phyloP scores from a whole-genome alignment of 2,329 filamentous ascomycete species.

The Colletotrichum phormii region DNA sequence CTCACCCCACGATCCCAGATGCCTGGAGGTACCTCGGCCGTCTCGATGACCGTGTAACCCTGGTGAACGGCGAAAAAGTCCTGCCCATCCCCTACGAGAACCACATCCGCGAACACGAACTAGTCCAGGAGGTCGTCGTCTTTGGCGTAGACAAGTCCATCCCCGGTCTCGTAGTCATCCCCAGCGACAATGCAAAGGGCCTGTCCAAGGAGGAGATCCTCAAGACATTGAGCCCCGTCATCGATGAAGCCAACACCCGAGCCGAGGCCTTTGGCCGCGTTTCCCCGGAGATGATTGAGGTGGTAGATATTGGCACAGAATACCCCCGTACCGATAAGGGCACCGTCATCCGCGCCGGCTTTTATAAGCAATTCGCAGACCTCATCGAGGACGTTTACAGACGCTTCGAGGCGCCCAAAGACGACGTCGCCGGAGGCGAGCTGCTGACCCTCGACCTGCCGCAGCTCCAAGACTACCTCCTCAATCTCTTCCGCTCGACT shows the following conservation, averaged over 20 bases:
- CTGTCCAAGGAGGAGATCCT: conserved; percentile 59
- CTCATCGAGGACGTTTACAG: conserved; percentile 53
- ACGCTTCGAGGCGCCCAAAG: conserved; percentile 33
- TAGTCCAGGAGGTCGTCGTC: conserved; percentile 67
- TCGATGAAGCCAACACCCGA: conserved; percentile 62
- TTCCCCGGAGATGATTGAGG: conserved; percentile 62
- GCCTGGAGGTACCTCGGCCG: conserved; percentile 59
- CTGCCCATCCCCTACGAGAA: conserved; percentile 62
- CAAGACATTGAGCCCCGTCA: conserved; percentile 58
- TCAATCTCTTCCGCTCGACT: conserved; percentile 40
- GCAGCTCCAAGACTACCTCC: conserved; percentile 43
- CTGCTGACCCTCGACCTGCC: conserved; percentile 27
- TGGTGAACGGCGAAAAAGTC: conserved; percentile 62
- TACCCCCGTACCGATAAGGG: conserved; percentile 65
- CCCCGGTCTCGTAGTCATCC: conserved; percentile 66
- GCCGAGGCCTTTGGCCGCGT: conserved; percentile 65
- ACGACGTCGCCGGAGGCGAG: conserved; percentile 13
- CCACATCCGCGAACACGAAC: conserved; percentile 61
- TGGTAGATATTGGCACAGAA: conserved; percentile 55
- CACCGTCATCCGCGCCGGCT: conserved; percentile 57
- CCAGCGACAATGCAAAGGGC: conserved; percentile 54
- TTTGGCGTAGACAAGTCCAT: conserved; percentile 66
- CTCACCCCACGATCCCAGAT: conserved; percentile 53
- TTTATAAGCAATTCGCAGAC: conserved; percentile 56
- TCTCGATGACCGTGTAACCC: conserved; percentile 57